Evolutionary conservation across 2,329 filamentous ascomycete genomes (phyloP), one percentile per base, ranked within the genome.

Genomic region (Nectriaceae sp.): DNA sequence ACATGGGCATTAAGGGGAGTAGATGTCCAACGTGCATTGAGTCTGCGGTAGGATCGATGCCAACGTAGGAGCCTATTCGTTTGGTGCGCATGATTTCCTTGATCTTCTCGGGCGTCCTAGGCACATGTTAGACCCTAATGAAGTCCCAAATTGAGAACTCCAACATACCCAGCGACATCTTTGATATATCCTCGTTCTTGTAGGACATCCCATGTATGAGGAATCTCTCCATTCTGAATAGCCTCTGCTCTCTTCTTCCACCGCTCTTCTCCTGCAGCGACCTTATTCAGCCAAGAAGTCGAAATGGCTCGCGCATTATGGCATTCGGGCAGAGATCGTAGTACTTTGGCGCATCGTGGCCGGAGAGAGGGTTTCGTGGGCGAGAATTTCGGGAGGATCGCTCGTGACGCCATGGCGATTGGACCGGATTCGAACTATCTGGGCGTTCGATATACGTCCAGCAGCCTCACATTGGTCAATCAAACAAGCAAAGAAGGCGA

Each of bases 1-100:
- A 91, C 20, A 93, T 74, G 15, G 88, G 82, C 89, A 94, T 94
- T 46, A 93, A 75, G 19, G 90, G 87, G 13, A 94, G 75, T 5
- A 95, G 75, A 64, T 95, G 89, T 49, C 90, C 90, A 40, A 94
- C 75, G 61, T 95, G 90, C 50, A 94, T 74, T 2, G 89, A 94
- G 47, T 82, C 75, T 13, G 88, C 89, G 0, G 90, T 94, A 4
- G 90, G 89, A 64, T 95, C 90, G 61, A 94, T 82, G 57, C 90
- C 90, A 44, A 89, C 87, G 62, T 95, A 95, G 50, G 81, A 85
- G 53, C 85, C 87, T 57, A 90, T 82, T 52, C 85, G 77, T 64
- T 84, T 85, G 21, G 73, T 67, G 4, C 77, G 79, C 72, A 94
- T 79, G 19, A 89, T 73, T 55, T 79, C 76, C 44, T 84, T 78